Conservation (phyloP, 495 filamentous ascomycete species). For the Xylaria curta region DNA sequence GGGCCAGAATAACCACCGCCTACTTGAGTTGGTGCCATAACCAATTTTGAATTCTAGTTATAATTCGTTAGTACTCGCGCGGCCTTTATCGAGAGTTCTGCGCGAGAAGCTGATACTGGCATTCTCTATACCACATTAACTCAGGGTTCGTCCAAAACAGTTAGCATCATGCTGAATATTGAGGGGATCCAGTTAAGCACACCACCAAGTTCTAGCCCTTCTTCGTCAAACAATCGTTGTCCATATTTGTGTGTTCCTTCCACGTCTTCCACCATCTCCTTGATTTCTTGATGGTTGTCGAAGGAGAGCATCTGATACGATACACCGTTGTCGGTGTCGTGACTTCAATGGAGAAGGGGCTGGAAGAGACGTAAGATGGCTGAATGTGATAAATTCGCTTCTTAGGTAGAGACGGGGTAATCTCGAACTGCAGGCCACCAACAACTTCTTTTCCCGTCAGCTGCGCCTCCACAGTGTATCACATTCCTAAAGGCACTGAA, state of each 20-base stretch:
- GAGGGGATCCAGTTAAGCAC: neutral
- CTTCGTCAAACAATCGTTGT: no score
- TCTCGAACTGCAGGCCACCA: conserved; percentile 57
- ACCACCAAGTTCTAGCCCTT: neutral
- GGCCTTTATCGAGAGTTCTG: neutral
- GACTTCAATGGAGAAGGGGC: conserved; percentile 28
- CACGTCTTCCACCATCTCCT: conserved; percentile 32
- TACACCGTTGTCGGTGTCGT: conserved; percentile 36
- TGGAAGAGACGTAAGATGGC: neutral
- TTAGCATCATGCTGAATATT: neutral
- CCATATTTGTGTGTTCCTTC: conserved; percentile 23
- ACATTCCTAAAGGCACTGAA: conserved; percentile 49
- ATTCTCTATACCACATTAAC: neutral
- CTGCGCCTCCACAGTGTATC: conserved; percentile 58
- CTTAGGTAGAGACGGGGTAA: conserved; percentile 42
- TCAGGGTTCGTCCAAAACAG: conserved; percentile 2
- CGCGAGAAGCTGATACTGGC: neutral
- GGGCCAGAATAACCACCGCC: neutral
- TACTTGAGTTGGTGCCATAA: no score
- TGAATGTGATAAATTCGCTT: neutral
- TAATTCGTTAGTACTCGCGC: no score
- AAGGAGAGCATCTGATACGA: conserved; percentile 16
- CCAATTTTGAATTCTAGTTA: no score
- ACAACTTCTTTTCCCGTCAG: conserved; percentile 50
- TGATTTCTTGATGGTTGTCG: conserved; percentile 38